Conservation (phyloP, 2,329 filamentous ascomycete species). For the Chalaropsis thielavioides region DNA sequence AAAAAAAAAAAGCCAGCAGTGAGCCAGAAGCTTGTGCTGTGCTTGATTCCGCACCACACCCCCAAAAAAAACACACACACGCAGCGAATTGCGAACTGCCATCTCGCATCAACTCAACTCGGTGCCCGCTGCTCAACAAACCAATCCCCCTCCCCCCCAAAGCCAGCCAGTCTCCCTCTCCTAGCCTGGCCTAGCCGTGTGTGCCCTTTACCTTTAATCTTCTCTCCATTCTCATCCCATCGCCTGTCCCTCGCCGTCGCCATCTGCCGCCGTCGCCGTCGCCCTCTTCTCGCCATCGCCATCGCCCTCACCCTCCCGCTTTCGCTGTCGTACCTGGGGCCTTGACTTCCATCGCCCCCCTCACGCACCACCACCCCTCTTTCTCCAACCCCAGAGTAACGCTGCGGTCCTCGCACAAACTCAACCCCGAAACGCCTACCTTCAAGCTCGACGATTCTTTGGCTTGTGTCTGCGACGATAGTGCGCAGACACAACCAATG, state of each 20-base stretch:
- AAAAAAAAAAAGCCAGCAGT: slow-evolving; percentile 3
- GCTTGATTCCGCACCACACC: neutral
- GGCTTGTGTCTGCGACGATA: slow-evolving; percentile 17
- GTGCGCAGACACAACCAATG: slow-evolving; percentile 19
- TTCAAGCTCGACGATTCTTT: slow-evolving; percentile 16
- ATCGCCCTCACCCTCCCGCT: neutral
- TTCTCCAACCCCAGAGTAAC: slow-evolving; percentile 11
- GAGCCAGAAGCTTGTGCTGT: neutral
- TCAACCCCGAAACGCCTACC: slow-evolving; percentile 17
- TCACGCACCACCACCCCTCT: slow-evolving; percentile 2
- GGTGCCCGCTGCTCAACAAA: no score
- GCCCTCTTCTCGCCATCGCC: neutral
- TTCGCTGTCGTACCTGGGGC: slow-evolving; percentile 11
- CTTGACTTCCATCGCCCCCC: slow-evolving; percentile 15
- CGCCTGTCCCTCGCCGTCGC: neutral
- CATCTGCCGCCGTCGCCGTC: neutral
- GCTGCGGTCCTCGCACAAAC: slow-evolving; percentile 16
- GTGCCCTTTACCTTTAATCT: neutral
- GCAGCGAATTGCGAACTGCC: neutral
- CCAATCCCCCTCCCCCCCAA: neutral
- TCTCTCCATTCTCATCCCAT: neutral
- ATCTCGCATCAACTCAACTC: neutral
- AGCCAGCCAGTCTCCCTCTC: neutral
- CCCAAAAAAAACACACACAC: neutral
- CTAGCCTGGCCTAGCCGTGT: neutral